Evolutionary conservation across 257 asterid species (phyloP).

Genomic region (Paulownia fortunei): DNA sequence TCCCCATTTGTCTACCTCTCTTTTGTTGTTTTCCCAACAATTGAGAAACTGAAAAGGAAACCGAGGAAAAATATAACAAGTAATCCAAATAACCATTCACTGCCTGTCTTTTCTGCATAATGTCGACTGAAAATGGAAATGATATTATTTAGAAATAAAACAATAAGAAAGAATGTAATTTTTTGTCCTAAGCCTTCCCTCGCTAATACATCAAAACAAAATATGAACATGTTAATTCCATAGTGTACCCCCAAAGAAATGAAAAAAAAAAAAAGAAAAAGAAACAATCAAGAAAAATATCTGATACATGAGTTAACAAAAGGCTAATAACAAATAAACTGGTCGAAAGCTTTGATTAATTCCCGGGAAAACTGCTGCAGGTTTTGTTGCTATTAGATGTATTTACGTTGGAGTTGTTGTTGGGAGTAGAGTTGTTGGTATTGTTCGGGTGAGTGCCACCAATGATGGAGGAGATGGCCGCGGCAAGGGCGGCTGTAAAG

Average conservation of each 20-base stretch:
- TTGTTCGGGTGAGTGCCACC: constrained; percentile 57
- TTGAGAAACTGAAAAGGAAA: constrained; percentile 18
- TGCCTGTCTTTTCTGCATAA: neutral
- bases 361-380: constrained; percentile 47
- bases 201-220: constrained; percentile 28
- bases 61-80: constrained; percentile 1
- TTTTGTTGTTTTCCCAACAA: constrained; percentile 26
- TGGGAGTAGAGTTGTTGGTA: constrained; percentile 31
- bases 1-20: constrained; percentile 36
- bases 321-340: constrained; percentile 19
- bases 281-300: neutral
- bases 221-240: constrained; percentile 44
- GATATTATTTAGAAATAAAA: neutral
- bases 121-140: neutral
- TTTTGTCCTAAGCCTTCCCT: constrained; percentile 28
- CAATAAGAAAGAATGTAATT: constrained; percentile 18
- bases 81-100: constrained; percentile 25
- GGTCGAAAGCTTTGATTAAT: constrained; percentile 27
- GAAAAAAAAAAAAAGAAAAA: neutral
- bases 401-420: constrained; percentile 41
- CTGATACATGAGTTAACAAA: constrained; percentile 12
- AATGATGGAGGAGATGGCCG: constrained; percentile 82
- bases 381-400: constrained; percentile 39
- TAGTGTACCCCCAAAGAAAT: constrained; percentile 17
- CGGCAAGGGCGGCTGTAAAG: constrained; percentile 88